Percentiles rank a stretch among this genome's conserved stretches.
Conservation (phyloP, 306 rosid genomes). For the Crataegus laevigata region DNA sequence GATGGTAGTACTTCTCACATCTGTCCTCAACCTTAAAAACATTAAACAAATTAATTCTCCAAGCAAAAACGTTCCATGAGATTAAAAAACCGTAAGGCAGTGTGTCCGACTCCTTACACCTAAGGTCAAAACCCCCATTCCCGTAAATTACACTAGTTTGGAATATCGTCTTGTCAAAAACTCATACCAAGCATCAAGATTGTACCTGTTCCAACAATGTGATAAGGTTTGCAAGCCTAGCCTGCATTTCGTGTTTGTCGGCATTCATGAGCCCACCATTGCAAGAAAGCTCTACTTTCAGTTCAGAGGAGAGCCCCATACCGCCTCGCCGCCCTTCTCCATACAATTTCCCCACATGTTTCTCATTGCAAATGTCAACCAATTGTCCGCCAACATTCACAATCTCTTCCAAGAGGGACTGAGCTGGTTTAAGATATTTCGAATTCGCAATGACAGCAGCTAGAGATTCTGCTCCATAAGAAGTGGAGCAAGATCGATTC, state of each 20-base stretch:
- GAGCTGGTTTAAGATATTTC: slow-evolving; percentile 55
- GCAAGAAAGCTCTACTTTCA: slow-evolving; percentile 46
- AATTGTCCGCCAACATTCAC: slow-evolving; percentile 51
- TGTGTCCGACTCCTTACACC: neutral
- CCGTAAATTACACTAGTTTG: neutral
- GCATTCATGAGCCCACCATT: slow-evolving; percentile 36
- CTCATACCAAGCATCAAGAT: neutral
- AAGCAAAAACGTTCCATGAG: neutral
- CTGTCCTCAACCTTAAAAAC: slow-evolving; percentile 67
- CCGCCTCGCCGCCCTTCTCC: slow-evolving; percentile 44
- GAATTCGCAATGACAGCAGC: slow-evolving; percentile 46
- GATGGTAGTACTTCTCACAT: slow-evolving; percentile 64
- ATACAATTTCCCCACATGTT: slow-evolving; percentile 34
- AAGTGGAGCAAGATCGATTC: slow-evolving; percentile 40
- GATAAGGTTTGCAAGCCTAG: slow-evolving; percentile 51
- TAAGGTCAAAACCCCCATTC: neutral
- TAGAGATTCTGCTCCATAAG: slow-evolving; percentile 44
- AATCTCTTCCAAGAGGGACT: slow-evolving; percentile 60
- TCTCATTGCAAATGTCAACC: slow-evolving; percentile 46
- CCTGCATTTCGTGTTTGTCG: slow-evolving; percentile 57
- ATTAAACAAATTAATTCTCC: neutral
- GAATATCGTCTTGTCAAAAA: neutral
- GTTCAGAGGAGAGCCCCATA: slow-evolving; percentile 43
- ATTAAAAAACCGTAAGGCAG: neutral
- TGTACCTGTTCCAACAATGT: slow-evolving; percentile 59